Evolutionary conservation across 345 rosid genomes (phyloP).

Genomic region (Euclidium syriacum): DNA sequence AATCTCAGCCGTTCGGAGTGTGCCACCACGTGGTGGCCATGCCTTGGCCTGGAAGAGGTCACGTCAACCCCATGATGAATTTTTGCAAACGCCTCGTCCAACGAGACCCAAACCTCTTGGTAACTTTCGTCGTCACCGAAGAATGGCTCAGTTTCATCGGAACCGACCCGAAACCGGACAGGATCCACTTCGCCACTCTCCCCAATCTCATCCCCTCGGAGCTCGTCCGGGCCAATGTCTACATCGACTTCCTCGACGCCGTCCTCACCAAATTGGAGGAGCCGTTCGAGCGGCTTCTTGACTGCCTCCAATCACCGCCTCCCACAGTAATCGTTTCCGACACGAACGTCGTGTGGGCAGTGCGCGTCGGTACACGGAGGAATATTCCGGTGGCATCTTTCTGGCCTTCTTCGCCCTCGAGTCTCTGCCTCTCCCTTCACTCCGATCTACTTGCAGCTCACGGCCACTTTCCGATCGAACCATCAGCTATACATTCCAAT

Average conservation of each 20-base stretch:
- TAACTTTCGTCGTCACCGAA: constrained; percentile 32
- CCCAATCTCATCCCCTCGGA: constrained; percentile 34
- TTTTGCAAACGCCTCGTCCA: constrained; percentile 29
- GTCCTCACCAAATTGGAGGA: constrained; percentile 32
- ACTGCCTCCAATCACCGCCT: too few relatives aligned
- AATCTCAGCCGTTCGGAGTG: background rate
- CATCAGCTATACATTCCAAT: constrained; percentile 2
- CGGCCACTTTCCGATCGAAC: too few relatives aligned
- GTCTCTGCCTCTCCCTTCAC: constrained; percentile 4
- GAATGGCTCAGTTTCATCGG: constrained; percentile 33
- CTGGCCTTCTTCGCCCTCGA: constrained; percentile 6
- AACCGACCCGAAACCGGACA: constrained; percentile 4
- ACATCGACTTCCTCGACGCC: constrained; percentile 10
- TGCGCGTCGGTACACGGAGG: too few relatives aligned
- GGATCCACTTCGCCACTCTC: constrained; percentile 14
- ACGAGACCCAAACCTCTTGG: constrained; percentile 1
- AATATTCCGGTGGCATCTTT: too few relatives aligned
- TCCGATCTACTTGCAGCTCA: constrained; percentile 9
- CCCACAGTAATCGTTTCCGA: too few relatives aligned
- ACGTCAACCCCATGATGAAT: constrained; percentile 40
- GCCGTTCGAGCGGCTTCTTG: too few relatives aligned
- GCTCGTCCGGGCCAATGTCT: constrained; percentile 17
- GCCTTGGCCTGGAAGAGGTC: constrained; percentile 35
- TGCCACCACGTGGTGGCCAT: constrained; percentile 25
- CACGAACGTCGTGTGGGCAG: too few relatives aligned